Base-by-base conservation (phyloP, 1,284 basidiomycete genomes). In the Pulveroboletus ridleyi region DNA sequence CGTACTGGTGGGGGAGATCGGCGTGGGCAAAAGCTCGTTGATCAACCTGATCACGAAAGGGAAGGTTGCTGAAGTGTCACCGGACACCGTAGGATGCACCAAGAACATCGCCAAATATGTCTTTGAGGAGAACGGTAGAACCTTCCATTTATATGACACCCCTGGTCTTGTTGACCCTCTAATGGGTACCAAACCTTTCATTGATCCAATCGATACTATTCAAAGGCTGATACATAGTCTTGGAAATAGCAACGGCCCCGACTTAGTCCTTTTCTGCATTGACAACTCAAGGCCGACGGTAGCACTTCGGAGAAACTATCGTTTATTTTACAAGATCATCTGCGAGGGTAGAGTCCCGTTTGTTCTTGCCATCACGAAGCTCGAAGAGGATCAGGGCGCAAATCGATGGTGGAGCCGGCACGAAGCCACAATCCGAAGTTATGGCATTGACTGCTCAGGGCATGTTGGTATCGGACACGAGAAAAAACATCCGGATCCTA, bases 81-180 rank as follows among this genome's bases (percentile, higher is more conserved):
- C 67, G 22, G 74, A 76, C 39, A 61, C 69, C 8, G 29, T 66
- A 50, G 59, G 55, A 18, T 78, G 74, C 49, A 75, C 76, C 18
- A 56, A 18, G 49, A 46, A 59, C 25, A 14, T 57, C 17, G 6
- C 39, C 41, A 49, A 58, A 63, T 72, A 75, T 29, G 59, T 57
- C n/a, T 41, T 75, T 2, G 44, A 72, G 58, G 66, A 67, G 46
- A 59, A 59, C 1, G 71, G 66, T 4, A 64, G 41, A 47, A 59
- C 59, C 22, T 74, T 76, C 39, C 71, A 62, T 41, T 46, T 82
- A 29, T 77, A 76, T 68, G 80, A 81, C 62, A 82, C 81, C 15
- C 76, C 76, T 8, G 82, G 82, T n/a, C 77, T 82, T 18, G 70
- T 80, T 23, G 81, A 83, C 60, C 77, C 78, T 52, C 61, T 62